Evolutionary conservation across 768 basidiomycete species (phyloP).

Genomic region (Kwoniella botswanensis): DNA sequence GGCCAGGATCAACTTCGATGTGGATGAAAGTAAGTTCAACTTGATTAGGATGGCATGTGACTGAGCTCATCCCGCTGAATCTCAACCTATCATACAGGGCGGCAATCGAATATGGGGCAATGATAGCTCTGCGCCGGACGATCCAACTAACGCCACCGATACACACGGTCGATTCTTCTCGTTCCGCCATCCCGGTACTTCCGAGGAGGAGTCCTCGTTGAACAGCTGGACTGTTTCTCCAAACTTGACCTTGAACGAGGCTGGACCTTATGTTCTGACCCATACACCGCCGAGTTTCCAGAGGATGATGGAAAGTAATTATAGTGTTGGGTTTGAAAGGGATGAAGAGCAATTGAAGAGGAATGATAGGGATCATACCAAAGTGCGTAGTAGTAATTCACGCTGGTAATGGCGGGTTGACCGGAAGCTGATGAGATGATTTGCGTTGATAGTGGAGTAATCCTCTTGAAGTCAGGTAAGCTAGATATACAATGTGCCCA

Average conservation of each 20-base stretch:
- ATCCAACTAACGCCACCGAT: conserved; percentile 62
- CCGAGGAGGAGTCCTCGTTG: conserved; percentile 35
- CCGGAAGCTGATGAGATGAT: background rate
- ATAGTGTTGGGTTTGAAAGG: conserved; percentile 85
- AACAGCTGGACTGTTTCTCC: conserved; percentile 47
- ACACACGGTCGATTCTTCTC: conserved; percentile 83
- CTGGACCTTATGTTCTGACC: conserved; percentile 66
- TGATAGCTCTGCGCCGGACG: conserved; percentile 63
- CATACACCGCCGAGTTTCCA: conserved; percentile 68
- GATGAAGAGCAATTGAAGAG: conserved; percentile 63
- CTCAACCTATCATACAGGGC: conserved; percentile 63
- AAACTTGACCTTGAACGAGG: conserved; percentile 64
- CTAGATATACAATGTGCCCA: background rate
- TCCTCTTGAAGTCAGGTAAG: conserved; percentile 62
- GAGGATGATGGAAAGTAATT: conserved; percentile 67
- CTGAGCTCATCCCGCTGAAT: background rate
- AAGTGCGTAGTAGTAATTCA: conserved; percentile 25
- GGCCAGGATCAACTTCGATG: conserved; percentile 92
- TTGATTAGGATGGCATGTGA: background rate
- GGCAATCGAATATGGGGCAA: conserved; percentile 62
- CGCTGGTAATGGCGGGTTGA: background rate
- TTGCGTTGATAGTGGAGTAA: conserved; percentile 73
- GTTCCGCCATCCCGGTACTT: conserved; percentile 64
- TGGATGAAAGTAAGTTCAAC: conserved; percentile 79
- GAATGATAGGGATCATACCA: conserved; percentile 50